Conservation (phyloP, 148 eudicot genomes). For the Talinum fruticosum region DNA sequence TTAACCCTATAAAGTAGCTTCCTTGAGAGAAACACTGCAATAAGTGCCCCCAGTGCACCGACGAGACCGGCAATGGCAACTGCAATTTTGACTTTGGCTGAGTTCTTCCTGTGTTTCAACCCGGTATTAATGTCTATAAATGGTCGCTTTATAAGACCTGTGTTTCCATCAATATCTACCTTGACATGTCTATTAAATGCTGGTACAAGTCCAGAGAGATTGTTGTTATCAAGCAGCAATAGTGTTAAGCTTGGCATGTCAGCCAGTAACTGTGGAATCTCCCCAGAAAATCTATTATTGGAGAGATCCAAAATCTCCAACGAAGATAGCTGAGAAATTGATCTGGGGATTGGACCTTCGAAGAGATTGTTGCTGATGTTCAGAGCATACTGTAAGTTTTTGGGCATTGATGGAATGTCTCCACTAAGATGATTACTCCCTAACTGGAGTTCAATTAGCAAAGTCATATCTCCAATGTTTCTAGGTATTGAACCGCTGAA, state of each 20-base stretch:
- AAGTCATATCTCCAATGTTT: constrained; percentile 33
- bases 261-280: constrained; percentile 43
- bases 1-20: constrained; percentile 30
- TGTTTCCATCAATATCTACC: constrained; percentile 42
- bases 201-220: constrained; percentile 57
- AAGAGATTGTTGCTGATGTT: constrained; percentile 72
- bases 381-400: constrained; percentile 47
- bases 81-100: constrained; percentile 27
- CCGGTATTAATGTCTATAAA: neutral
- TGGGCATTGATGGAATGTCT: constrained; percentile 47
- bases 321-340: constrained; percentile 26
- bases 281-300: constrained; percentile 55
- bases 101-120: constrained; percentile 19
- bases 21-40: constrained; percentile 42
- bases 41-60: constrained; percentile 29
- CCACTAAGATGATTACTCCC: constrained; percentile 63
- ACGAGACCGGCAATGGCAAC: constrained; percentile 34
- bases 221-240: constrained; percentile 57
- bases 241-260: constrained; percentile 36
- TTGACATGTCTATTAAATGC: constrained; percentile 23
- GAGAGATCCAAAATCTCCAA: constrained; percentile 78
- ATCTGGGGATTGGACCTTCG: constrained; percentile 48
- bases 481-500: constrained; percentile 58
- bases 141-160: constrained; percentile 12
- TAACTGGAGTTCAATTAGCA: constrained; percentile 61